phyloP scores from a whole-genome alignment of 1,284 basidiomycete species.

The Pseudozyma sp. region DNA sequence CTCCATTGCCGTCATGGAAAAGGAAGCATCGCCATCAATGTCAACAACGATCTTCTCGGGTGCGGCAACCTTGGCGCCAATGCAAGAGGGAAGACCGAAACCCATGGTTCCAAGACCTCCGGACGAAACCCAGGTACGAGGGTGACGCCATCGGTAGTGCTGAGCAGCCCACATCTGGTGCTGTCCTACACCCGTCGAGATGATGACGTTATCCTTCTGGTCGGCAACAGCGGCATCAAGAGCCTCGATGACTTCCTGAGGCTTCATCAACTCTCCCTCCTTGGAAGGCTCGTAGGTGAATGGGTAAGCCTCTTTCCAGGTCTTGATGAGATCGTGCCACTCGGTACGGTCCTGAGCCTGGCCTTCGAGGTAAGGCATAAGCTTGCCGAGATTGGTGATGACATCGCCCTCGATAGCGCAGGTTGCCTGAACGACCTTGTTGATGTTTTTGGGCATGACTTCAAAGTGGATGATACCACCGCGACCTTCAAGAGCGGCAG shows the following conservation, averaged over 20 bases:
- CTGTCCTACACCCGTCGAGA: slow-evolving; percentile 95
- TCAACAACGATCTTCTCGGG: slow-evolving; percentile 94
- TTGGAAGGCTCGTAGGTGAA: slow-evolving; percentile 84
- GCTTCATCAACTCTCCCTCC: slow-evolving; percentile 82
- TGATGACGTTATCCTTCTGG: slow-evolving; percentile 86
- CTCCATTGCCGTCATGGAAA: slow-evolving; percentile 99
- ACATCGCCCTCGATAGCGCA: slow-evolving; percentile 96
- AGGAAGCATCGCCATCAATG: slow-evolving; percentile 96
- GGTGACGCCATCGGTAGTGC: slow-evolving; percentile 88
- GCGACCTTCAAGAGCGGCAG: slow-evolving; percentile 84
- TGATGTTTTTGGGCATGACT: slow-evolving; percentile 98
- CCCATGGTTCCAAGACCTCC: slow-evolving; percentile 96
- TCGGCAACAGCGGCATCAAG: slow-evolving; percentile 77
- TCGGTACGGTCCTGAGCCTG: slow-evolving; percentile 72
- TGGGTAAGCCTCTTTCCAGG: slow-evolving; percentile 89
- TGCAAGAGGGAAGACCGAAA: slow-evolving; percentile 91
- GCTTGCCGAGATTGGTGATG: slow-evolving; percentile 80
- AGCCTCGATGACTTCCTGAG: slow-evolving; percentile 95
- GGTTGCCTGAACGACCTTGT: slow-evolving; percentile 96
- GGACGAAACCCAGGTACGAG: slow-evolving; percentile 91
- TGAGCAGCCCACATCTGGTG: slow-evolving; percentile 99
- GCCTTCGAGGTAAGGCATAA: slow-evolving; percentile 77
- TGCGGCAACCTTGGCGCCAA: slow-evolving; percentile 95
- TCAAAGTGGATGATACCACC: slow-evolving; percentile 99
- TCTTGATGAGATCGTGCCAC: slow-evolving; percentile 79